Percentiles rank a stretch among this genome's conserved stretches.
Evolutionary conservation across 345 rosid species (phyloP).

Genomic region (Lumnitzera littorea): DNA sequence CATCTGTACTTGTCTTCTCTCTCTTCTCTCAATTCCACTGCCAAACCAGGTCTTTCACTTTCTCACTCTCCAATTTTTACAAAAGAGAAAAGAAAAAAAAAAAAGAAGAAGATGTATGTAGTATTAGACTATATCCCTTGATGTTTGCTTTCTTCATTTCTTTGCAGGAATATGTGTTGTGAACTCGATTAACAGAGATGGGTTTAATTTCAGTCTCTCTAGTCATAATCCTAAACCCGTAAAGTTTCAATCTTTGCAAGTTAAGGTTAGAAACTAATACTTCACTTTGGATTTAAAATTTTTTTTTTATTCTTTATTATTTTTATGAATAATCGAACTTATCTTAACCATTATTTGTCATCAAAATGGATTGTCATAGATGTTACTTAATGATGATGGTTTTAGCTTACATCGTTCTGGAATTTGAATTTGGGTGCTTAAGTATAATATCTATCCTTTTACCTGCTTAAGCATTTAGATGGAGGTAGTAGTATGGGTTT

Average conservation of each 20-base stretch:
- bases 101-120: not conserved
- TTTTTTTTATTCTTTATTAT: not conserved
- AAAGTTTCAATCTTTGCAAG: constrained; percentile 46
- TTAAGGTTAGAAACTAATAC: constrained; percentile 31
- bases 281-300: constrained; percentile 8
- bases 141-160: not conserved
- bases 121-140: not conserved
- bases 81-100: not conserved
- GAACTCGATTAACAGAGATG: constrained; percentile 31
- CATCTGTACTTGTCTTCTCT: constrained; percentile 17
- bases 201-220: constrained; percentile 26
- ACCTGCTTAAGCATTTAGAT: too few relatives aligned
- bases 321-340: not conserved
- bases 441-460: too few relatives aligned
- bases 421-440: too few relatives aligned
- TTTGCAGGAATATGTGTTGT: constrained; percentile 26
- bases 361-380: too few relatives aligned
- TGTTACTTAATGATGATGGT: too few relatives aligned
- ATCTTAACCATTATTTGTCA: too few relatives aligned
- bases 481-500: too few relatives aligned
- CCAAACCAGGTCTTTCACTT: constrained; percentile 29
- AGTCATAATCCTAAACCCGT: constrained; percentile 29
- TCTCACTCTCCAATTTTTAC: not conserved
- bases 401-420: too few relatives aligned
- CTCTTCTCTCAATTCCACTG: constrained; percentile 27